A percentile compares a stretch with the other conserved stretches of the same genome.
Conservation (phyloP, 1,284 basidiomycete genomes). For the Ustanciosporium gigantosporum region DNA sequence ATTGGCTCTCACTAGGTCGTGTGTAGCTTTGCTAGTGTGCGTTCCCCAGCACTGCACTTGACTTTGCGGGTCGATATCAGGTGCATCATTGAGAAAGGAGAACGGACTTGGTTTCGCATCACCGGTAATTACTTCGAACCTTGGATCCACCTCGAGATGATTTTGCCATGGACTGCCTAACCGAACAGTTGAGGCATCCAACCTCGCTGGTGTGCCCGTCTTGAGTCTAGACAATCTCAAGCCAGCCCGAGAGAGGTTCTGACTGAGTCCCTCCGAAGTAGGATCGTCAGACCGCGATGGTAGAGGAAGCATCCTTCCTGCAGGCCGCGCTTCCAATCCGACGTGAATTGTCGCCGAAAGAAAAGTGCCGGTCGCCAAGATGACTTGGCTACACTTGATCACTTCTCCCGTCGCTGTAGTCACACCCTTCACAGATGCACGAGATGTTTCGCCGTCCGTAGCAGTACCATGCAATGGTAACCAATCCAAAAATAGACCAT, state of each 20-base stretch:
- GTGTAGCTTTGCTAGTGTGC: conserved; percentile 72
- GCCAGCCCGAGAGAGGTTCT: conserved; percentile 73
- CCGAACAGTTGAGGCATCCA: conserved; percentile 73
- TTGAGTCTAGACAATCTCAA: conserved; percentile 81
- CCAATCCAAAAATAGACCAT: conserved; percentile 74
- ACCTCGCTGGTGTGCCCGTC: conserved; percentile 83
- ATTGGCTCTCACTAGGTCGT: conserved; percentile 72
- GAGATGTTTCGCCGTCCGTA: conserved; percentile 61
- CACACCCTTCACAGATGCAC: conserved; percentile 71
- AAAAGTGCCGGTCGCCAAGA: conserved; percentile 88
- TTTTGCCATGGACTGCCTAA: conserved; percentile 62
- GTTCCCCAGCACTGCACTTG: conserved; percentile 78
- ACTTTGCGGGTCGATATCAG: conserved; percentile 64
- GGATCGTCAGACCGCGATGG: conserved; percentile 66
- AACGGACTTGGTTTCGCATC: conserved; percentile 35
- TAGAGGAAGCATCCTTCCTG: conserved; percentile 77
- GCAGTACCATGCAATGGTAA: conserved; percentile 25
- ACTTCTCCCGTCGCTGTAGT: conserved; percentile 77
- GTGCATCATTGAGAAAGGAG: conserved; percentile 39
- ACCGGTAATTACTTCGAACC: conserved; percentile 28
- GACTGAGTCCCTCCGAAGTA: conserved; percentile 69
- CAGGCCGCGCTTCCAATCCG: conserved; percentile 76
- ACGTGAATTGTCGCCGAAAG: conserved; percentile 86
- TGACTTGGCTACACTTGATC: conserved; percentile 75
- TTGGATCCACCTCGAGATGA: conserved; percentile 4